Conservation (phyloP, 805 yeast species). For the Kluyveromyces dobzhanskii region DNA sequence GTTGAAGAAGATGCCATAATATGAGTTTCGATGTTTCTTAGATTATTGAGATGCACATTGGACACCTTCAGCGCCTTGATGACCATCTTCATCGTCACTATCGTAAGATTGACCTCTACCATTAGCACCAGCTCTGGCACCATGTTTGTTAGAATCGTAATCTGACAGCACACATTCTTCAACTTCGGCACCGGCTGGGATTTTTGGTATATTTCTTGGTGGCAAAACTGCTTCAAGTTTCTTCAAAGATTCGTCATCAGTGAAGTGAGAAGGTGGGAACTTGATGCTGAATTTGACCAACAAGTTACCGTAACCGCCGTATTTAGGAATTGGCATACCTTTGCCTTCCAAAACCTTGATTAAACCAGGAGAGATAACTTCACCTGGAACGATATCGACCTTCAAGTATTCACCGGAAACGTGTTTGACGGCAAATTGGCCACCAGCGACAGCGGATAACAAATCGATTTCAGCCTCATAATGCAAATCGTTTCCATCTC, state of each 20-base stretch:
- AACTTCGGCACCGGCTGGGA: constrained; percentile 67
- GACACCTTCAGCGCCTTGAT: constrained; percentile 32
- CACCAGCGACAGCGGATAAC: constrained; percentile 94
- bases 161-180: constrained; percentile 75
- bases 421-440: constrained; percentile 79
- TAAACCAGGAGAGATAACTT: constrained; percentile 78
- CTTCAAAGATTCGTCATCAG: constrained; percentile 66
- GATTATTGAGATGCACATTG: constrained; percentile 86
- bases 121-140: constrained; percentile 30
- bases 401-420: constrained; percentile 88
- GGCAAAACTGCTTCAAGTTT: constrained; percentile 74
- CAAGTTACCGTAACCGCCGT: constrained; percentile 83
- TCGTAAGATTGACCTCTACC: constrained; percentile 34
- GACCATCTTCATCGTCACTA: constrained; percentile 51
- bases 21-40: no score
- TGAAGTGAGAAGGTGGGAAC: constrained; percentile 74
- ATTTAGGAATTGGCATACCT: constrained; percentile 95
- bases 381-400: constrained; percentile 80
- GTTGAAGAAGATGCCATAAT: no score
- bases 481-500: constrained; percentile 83
- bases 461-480: constrained; percentile 84
- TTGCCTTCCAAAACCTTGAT: constrained; percentile 79
- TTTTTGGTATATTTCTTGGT: constrained; percentile 47
- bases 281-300: constrained; percentile 78
- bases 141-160: constrained; percentile 57